Evolutionary conservation across 1,139 yeast species (phyloP).

Genomic region (Pichia sp.): DNA sequence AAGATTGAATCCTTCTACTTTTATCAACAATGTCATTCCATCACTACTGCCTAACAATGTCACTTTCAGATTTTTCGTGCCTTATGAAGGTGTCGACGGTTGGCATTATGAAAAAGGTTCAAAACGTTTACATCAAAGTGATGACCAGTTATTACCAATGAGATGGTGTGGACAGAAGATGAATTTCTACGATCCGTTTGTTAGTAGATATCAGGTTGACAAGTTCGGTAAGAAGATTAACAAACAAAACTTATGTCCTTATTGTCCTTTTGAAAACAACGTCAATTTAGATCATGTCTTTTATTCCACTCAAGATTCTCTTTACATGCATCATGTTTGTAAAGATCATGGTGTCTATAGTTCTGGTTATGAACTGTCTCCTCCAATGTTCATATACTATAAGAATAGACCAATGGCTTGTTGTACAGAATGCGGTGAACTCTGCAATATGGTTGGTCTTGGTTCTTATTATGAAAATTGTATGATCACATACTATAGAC

Average conservation of each 20-base stretch:
- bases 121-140: neutral
- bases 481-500: conserved; percentile 9
- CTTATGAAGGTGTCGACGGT: conserved; percentile 9
- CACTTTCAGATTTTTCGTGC: neutral
- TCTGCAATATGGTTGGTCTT: neutral
- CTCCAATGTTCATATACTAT: conserved; percentile 20
- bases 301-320: conserved; percentile 26
- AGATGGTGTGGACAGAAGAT: conserved; percentile 21
- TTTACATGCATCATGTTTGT: conserved; percentile 32
- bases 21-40: conserved; percentile 1
- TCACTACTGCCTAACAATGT: conserved; percentile 12
- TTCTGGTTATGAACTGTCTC: conserved; percentile 29
- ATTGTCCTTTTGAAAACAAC: conserved; percentile 20
- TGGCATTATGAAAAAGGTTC: conserved; percentile 11
- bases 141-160: conserved; percentile 16
- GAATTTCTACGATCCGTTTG: conserved; percentile 28
- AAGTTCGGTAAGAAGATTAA: conserved; percentile 14
- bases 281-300: conserved; percentile 19
- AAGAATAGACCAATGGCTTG: neutral
- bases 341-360: conserved; percentile 33
- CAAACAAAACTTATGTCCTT: conserved; percentile 30
- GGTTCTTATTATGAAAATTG: conserved; percentile 1
- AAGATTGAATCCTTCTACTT: neutral
- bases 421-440: conserved; percentile 7
- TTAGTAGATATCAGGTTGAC: conserved; percentile 21